Evolutionary conservation across 495 filamentous ascomycete species (phyloP).

Genomic region (Cercophora sp.): DNA sequence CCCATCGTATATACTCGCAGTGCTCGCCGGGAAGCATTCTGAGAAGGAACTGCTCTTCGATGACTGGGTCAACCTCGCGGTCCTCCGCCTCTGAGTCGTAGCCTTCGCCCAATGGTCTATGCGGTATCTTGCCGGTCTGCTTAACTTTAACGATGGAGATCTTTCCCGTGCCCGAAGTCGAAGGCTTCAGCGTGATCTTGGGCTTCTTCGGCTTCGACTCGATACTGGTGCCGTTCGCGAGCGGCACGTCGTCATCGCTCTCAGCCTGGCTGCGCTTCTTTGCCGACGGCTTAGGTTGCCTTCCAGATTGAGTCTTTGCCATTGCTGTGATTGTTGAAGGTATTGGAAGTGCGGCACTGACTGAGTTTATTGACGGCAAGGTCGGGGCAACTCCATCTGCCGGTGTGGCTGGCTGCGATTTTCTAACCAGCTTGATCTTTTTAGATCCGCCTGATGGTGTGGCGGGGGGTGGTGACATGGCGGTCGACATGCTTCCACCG

Average conservation of each 20-base stretch:
- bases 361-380: neutral
- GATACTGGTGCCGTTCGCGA: slow-evolving; percentile 22
- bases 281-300: slow-evolving; percentile 43
- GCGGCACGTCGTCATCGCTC: slow-evolving; percentile 40
- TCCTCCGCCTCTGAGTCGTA: slow-evolving; percentile 98
- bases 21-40: slow-evolving; percentile 83
- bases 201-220: slow-evolving; percentile 37
- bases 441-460: slow-evolving; percentile 40
- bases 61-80: slow-evolving; percentile 76
- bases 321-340: slow-evolving; percentile 13
- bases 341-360: neutral
- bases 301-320: slow-evolving; percentile 46
- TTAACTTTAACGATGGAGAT: slow-evolving; percentile 38
- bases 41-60: slow-evolving; percentile 83
- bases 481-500: slow-evolving; percentile 7
- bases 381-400: slow-evolving; percentile 25
- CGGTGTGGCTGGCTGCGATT: slow-evolving; percentile 46
- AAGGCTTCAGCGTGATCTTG: slow-evolving; percentile 33
- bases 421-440: slow-evolving; percentile 51
- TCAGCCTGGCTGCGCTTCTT: slow-evolving; percentile 43
- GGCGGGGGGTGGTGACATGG: slow-evolving; percentile 23
- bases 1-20: slow-evolving; percentile 71
- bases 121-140: slow-evolving; percentile 48
- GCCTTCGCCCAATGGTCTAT: slow-evolving; percentile 71
- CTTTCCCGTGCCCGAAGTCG: slow-evolving; percentile 25